Base-by-base conservation (phyloP, 169 alveolate genomes). In the Cryptosporidium tyzzeri region DNA sequence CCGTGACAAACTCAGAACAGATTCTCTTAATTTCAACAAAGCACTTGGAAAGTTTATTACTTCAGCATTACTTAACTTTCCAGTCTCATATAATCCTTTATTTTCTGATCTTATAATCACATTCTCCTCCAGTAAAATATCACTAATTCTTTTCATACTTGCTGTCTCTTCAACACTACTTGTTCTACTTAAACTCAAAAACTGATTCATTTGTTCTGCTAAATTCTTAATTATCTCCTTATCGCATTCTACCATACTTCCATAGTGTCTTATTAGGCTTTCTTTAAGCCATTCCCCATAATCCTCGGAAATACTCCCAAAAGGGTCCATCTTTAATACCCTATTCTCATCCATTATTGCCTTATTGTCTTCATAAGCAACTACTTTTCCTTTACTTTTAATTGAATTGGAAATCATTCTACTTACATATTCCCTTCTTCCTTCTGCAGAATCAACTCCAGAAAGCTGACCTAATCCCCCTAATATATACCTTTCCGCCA, bases 161-260 rank as follows among this genome's bases (percentile, higher is more conserved):
- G 65, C 35, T 62, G 67, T 16, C 33, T 44, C 89, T 5, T 80
- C 67, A 23, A 41, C 48, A 59, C 55, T 41, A 44, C 35, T 61
- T 21, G 75, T 80, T 10, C 65, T 80, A 31, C 75, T 80, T 41
- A 80, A 1, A 61, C 45, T 80, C 59, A 80, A 80, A 45, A 45
- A 59, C 70, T 80, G 80, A 48, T 62, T 65, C 80, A 80, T 80
- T 23, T 80, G 89, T 29, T 80, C 75, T 12, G 89, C 69, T 39
- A 80, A 16, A 3, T 31, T 41, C 53, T 48, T 61, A 12, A 80
- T 62, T 23, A 62, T 33, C 26, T 80, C 74, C 23, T 48, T 44
- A 23, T 80, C 89, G 18, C 68, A 62, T n/a, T 50, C 75, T 14
- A 80, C 62, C 69, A 80, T 80, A 6, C 65, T 62, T 21, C 55